These are phyloP conservation scores for Cordyceps tenuipes DNA, from an alignment of 2,329 filamentous ascomycete genomes.

Conservation along the genomic window DNA sequence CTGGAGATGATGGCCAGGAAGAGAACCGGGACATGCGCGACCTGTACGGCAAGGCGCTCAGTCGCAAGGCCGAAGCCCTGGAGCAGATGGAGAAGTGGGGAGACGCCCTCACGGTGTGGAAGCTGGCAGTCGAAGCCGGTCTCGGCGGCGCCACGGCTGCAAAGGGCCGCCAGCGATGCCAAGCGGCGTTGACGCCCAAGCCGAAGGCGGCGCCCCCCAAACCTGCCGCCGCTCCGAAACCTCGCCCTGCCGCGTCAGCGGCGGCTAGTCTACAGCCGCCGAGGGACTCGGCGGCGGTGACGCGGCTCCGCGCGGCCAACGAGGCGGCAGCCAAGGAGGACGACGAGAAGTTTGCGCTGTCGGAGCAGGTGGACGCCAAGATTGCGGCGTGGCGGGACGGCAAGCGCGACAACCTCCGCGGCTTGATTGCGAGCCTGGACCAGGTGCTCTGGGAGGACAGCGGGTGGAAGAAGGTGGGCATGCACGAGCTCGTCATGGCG, in stretches of 20 bases:
- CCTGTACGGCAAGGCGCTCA: slow-evolving; percentile 86
- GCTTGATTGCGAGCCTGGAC: slow-evolving; percentile 78
- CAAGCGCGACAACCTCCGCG: slow-evolving; percentile 86
- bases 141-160: slow-evolving; percentile 79
- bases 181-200: slow-evolving; percentile 72
- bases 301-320: slow-evolving; percentile 74
- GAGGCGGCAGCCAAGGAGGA: slow-evolving; percentile 77
- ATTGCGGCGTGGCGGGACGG: slow-evolving; percentile 79
- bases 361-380: slow-evolving; percentile 75
- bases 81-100: slow-evolving; percentile 93
- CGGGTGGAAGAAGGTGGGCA: slow-evolving; percentile 93
- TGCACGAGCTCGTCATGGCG: slow-evolving; percentile 86
- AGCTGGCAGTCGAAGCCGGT: slow-evolving; percentile 70
- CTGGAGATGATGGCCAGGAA: slow-evolving; percentile 45
- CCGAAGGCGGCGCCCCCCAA: slow-evolving; percentile 38
- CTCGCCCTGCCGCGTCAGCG: slow-evolving; percentile 29
- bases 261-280: slow-evolving; percentile 31
- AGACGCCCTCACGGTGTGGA: slow-evolving; percentile 76
- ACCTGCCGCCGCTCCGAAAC: slow-evolving; percentile 27
- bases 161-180: slow-evolving; percentile 80
- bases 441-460: slow-evolving; percentile 83
- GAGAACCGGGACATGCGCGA: slow-evolving; percentile 80
- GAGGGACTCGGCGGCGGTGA: slow-evolving; percentile 67
- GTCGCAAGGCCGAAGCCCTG: slow-evolving; percentile 88
- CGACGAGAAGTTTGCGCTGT: slow-evolving; percentile 84